These are phyloP conservation scores for Polysphondylium violaceum DNA, from an alignment of 78 protist genomes.

Conservation along the genomic window DNA sequence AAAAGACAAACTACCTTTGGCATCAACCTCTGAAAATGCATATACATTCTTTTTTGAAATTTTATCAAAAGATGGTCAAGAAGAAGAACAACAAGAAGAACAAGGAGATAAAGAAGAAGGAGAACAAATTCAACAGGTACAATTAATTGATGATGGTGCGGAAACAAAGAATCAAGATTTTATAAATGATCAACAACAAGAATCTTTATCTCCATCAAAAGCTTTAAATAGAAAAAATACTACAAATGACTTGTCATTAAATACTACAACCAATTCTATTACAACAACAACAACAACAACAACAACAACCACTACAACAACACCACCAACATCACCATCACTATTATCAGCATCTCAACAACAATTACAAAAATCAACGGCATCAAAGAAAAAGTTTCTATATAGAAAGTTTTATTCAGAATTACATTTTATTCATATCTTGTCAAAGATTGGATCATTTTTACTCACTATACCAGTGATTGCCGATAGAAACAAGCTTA, in stretches of 20 bases:
- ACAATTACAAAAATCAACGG: not conserved
- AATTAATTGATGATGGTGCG: not conserved
- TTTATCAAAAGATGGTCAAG: not conserved
- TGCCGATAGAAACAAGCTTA: slow-evolving; percentile 9
- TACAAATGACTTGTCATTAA: not conserved
- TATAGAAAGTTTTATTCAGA: slow-evolving; percentile 57
- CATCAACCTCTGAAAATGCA: slow-evolving; percentile 30
- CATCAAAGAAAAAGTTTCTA: slow-evolving; percentile 5
- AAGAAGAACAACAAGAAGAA: not conserved
- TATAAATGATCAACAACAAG: not conserved
- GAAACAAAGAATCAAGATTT: not conserved
- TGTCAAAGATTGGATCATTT: slow-evolving; percentile 50
- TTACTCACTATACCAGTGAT: slow-evolving; percentile 30
- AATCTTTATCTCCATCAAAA: too few relatives aligned
- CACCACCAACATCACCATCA: too few relatives aligned
- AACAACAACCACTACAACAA: not conserved
- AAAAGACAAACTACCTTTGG: slow-evolving; percentile 15
- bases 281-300: slow-evolving; percentile 3
- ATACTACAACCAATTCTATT: not conserved
- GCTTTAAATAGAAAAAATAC: too few relatives aligned
- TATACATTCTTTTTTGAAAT: slow-evolving; percentile 30
- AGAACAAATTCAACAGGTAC: too few relatives aligned
- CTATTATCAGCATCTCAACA: too few relatives aligned
- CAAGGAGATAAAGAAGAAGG: too few relatives aligned
- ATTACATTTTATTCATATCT: slow-evolving; percentile 41